Evolutionary conservation across 495 filamentous ascomycete species (phyloP).

Genomic region (Talaromyces adpressus): DNA sequence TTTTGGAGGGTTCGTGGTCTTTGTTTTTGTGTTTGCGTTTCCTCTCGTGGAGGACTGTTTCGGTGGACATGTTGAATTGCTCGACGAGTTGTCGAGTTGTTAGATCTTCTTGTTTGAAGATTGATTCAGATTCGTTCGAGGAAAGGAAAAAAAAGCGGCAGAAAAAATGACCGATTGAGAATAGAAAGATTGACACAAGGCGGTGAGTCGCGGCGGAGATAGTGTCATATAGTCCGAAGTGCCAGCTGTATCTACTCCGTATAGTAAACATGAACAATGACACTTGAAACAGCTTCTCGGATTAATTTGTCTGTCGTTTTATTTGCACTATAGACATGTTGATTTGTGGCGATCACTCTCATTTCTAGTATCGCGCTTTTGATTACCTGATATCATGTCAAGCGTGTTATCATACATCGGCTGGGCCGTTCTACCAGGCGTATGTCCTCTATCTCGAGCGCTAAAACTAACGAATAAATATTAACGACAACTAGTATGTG

Average conservation of each 20-base stretch:
- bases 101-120: constrained; percentile 15
- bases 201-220: background rate
- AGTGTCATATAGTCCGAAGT: background rate
- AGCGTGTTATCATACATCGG: constrained; percentile 66
- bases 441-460: constrained; percentile 30
- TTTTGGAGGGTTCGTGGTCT: constrained; percentile 41
- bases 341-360: background rate
- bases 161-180: constrained; percentile 7
- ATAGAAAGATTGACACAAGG: constrained; percentile 22
- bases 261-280: background rate
- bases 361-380: constrained; percentile 3
- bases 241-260: background rate
- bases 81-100: background rate
- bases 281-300: background rate
- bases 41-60: constrained; percentile 39
- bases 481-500: constrained; percentile 48
- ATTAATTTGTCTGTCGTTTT: background rate
- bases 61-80: constrained; percentile 22
- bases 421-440: constrained; percentile 75
- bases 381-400: constrained; percentile 19
- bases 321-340: background rate
- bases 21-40: constrained; percentile 50
- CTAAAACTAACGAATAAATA: background rate
- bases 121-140: constrained; percentile 7
- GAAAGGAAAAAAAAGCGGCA: constrained; percentile 1